A percentile compares a stretch with the other conserved stretches of the same genome.
Conservation (phyloP, 2,329 filamentous ascomycete species). For the Aspergillus sclerotialis region DNA sequence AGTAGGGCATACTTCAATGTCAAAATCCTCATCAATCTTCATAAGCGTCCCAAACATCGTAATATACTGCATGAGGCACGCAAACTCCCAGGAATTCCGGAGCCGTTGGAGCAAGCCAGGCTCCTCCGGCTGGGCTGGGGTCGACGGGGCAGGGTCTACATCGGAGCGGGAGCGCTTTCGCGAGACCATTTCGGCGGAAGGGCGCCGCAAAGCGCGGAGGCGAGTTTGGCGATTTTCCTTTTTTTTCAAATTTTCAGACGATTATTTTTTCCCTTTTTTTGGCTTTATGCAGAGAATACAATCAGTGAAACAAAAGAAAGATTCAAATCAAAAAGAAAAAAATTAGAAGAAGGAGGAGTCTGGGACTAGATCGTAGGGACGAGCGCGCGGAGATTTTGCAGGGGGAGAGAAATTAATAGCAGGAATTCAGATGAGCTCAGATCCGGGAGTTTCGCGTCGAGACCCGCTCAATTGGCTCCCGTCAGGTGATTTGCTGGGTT, state of each 20-base stretch:
- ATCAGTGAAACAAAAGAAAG: background rate
- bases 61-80: constrained; percentile 88
- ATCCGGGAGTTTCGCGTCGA: constrained; percentile 24
- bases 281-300: background rate
- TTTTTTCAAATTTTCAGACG: background rate
- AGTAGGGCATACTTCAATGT: constrained; percentile 72
- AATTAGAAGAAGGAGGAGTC: constrained; percentile 1
- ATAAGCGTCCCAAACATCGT: constrained; percentile 81
- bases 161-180: constrained; percentile 52
- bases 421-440: constrained; percentile 23
- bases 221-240: constrained; percentile 1
- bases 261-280: background rate
- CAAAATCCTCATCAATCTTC: constrained; percentile 82
- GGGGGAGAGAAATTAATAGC: constrained; percentile 15
- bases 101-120: constrained; percentile 56
- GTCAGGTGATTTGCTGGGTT: constrained; percentile 21
- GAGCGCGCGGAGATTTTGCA: constrained; percentile 14
- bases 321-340: background rate
- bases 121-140: constrained; percentile 21
- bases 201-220: constrained; percentile 17
- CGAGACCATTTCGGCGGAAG: constrained; percentile 42
- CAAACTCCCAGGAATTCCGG: constrained; percentile 92
- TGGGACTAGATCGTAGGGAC: constrained; percentile 4
- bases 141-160: constrained; percentile 44
- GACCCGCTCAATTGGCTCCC: no score